Conservation (phyloP, 805 yeast species). For the Brettanomyces sp. region DNA sequence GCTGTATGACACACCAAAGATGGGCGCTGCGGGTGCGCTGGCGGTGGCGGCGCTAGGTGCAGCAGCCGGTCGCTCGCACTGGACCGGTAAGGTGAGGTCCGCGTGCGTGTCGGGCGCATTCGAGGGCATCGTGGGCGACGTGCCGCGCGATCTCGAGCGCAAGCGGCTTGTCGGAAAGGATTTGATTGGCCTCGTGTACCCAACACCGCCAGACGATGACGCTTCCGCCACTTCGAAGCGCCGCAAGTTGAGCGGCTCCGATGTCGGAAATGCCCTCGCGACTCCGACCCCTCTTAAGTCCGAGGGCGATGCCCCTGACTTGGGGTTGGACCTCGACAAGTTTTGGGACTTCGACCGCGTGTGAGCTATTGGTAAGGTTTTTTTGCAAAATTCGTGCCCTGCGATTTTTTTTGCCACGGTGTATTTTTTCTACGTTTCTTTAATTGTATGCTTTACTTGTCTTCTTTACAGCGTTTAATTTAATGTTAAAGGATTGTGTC, state of each 20-base stretch:
- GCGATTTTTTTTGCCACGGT: background rate
- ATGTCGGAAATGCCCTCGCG: background rate
- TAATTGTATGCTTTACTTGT: background rate
- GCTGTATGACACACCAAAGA: background rate
- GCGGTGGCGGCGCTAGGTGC: conserved; percentile 1
- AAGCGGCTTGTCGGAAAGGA: conserved; percentile 6
- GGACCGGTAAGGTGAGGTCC: conserved; percentile 37
- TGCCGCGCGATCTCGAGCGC: conserved; percentile 12
- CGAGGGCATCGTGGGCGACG: conserved; percentile 28
- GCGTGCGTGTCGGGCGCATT: conserved; percentile 36
- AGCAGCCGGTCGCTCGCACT: conserved; percentile 1
- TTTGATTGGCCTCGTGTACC: conserved; percentile 16
- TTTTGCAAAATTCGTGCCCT: background rate
- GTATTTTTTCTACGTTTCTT: background rate
- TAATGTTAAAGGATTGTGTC: background rate
- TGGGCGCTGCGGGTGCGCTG: background rate
- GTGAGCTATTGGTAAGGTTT: too few relatives aligned
- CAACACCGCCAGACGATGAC: conserved; percentile 29
- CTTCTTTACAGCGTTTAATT: too few relatives aligned
- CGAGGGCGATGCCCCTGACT: too few relatives aligned
- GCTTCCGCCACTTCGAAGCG: conserved; percentile 4
- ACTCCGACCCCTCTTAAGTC: too few relatives aligned
- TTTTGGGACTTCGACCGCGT: background rate
- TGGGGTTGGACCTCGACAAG: too few relatives aligned
- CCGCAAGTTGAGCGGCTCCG: background rate